Conservation (phyloP, 2,329 filamentous ascomycete genomes). For the Ophiosphaerella herpotricha region DNA sequence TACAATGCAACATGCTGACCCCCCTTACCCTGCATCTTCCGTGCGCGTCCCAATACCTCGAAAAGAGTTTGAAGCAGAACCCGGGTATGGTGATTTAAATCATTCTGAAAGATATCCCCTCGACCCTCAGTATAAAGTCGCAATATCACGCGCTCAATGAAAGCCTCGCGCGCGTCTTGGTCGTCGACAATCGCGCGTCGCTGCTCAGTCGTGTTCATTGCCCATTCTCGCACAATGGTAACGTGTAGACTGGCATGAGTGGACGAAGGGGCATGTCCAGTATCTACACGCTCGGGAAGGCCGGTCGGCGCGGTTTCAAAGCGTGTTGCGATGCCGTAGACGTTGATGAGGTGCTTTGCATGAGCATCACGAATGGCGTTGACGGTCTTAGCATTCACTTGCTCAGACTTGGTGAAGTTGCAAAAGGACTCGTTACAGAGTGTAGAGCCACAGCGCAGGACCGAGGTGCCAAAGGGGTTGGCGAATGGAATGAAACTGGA, state of each 20-base stretch:
- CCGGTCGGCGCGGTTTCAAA: constrained; percentile 32
- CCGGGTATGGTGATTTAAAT: constrained; percentile 13
- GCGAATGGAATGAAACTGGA: constrained; percentile 25
- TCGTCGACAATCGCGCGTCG: constrained; percentile 8
- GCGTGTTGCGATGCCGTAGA: constrained; percentile 22
- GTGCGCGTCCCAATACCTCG: constrained; percentile 22
- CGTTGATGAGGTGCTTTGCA: constrained; percentile 24
- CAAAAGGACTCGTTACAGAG: constrained; percentile 20
- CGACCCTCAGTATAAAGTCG: constrained; percentile 24
- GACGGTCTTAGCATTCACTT: constrained; percentile 3
- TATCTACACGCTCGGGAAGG: constrained; percentile 26
- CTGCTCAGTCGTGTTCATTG: constrained; percentile 1
- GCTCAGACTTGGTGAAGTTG: neutral
- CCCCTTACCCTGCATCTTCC: constrained; percentile 17
- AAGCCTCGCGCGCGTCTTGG: constrained; percentile 11
- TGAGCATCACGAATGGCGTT: constrained; percentile 20
- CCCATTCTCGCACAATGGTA: constrained; percentile 33
- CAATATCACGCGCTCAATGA: constrained; percentile 19
- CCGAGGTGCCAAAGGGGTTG: constrained; percentile 33
- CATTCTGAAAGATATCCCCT: constrained; percentile 28
- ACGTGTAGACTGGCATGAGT: constrained; percentile 35
- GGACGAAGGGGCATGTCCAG: constrained; percentile 24
- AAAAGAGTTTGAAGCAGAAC: constrained; percentile 35
- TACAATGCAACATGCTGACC: constrained; percentile 17
- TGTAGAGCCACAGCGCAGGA: constrained; percentile 30